Conservation (phyloP, 2,329 filamentous ascomycete species). For the Microdochium nivale region DNA sequence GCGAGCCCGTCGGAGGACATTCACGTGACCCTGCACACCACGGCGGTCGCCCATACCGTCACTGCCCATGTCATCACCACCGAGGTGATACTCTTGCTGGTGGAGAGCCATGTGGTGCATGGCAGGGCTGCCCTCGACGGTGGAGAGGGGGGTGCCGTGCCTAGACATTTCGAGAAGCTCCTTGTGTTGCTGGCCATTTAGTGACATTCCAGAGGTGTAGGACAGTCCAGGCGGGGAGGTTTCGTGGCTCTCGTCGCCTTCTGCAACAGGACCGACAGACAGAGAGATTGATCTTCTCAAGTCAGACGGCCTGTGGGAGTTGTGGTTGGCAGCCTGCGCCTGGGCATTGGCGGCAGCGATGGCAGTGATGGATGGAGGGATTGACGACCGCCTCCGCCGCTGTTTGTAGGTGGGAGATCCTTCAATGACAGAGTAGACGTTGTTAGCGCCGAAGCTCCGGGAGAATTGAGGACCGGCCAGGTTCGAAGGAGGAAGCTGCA, state of each 20-base stretch:
- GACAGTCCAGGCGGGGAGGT: constrained; percentile 73
- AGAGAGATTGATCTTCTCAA: constrained; percentile 83
- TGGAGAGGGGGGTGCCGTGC: constrained; percentile 82
- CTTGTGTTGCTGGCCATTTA: constrained; percentile 60
- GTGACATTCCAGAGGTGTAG: constrained; percentile 59
- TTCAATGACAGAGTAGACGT: constrained; percentile 92
- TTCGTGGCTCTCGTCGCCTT: constrained; percentile 69
- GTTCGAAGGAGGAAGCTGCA: constrained; percentile 82
- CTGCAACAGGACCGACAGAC: constrained; percentile 73
- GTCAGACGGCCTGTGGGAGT: constrained; percentile 70
- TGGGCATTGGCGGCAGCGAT: constrained; percentile 58
- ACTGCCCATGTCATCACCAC: constrained; percentile 51
- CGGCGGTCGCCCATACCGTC: constrained; percentile 53
- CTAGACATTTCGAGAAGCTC: constrained; percentile 78
- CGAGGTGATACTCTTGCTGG: constrained; percentile 61
- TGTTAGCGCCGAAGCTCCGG: constrained; percentile 62
- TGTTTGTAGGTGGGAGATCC: constrained; percentile 99
- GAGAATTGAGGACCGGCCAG: constrained; percentile 73
- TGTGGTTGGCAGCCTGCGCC: constrained; percentile 37
- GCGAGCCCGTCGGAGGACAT: constrained; percentile 78
- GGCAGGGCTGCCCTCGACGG: constrained; percentile 72
- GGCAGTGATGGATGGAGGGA: constrained; percentile 67
- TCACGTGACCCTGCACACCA: constrained; percentile 62
- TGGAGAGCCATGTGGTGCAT: constrained; percentile 63
- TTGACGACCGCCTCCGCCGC: constrained; percentile 83